Conservation (phyloP, 805 yeast species). For the Ogataea populi-albae region DNA sequence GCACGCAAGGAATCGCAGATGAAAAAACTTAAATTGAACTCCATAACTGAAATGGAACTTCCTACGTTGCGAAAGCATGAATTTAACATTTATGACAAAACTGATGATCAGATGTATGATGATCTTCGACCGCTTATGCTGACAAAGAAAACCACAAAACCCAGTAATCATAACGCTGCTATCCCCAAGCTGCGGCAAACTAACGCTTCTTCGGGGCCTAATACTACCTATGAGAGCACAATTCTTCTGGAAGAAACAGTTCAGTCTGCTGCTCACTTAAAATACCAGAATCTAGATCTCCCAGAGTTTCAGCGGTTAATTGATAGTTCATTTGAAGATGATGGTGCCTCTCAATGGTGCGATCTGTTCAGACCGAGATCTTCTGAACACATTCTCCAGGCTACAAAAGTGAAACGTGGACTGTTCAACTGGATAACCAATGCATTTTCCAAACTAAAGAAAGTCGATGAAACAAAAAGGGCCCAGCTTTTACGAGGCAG, state of each 20-base stretch:
- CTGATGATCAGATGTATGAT: conserved; percentile 6
- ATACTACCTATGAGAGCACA: not conserved
- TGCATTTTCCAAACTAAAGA: conserved; percentile 34
- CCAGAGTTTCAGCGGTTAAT: conserved; percentile 8
- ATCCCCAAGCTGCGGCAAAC: conserved; percentile 6
- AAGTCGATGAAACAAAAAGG: conserved; percentile 30
- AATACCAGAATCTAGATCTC: conserved; percentile 8
- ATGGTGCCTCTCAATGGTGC: conserved; percentile 35
- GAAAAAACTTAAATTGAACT: conserved; percentile 13
- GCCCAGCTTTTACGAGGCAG: conserved; percentile 16
- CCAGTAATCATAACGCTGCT: conserved; percentile 2
- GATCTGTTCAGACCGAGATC: conserved; percentile 42
- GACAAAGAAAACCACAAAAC: too few species aligned
- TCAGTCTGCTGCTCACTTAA: conserved; percentile 2
- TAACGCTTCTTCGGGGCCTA: not conserved
- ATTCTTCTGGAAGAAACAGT: conserved; percentile 4
- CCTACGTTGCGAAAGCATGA: conserved; percentile 30
- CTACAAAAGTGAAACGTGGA: conserved; percentile 20
- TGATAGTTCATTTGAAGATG: not conserved
- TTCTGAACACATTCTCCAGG: conserved; percentile 36
- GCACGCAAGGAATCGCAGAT: conserved; percentile 23
- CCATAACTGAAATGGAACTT: conserved; percentile 31
- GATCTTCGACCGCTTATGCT: not conserved
- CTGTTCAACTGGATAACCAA: conserved; percentile 40
- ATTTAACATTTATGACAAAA: conserved; percentile 35